A percentile compares a stretch with the other conserved stretches of the same genome.
Evolutionary conservation across 2,329 filamentous ascomycete species (phyloP).

Genomic region (Dothistroma septosporum): DNA sequence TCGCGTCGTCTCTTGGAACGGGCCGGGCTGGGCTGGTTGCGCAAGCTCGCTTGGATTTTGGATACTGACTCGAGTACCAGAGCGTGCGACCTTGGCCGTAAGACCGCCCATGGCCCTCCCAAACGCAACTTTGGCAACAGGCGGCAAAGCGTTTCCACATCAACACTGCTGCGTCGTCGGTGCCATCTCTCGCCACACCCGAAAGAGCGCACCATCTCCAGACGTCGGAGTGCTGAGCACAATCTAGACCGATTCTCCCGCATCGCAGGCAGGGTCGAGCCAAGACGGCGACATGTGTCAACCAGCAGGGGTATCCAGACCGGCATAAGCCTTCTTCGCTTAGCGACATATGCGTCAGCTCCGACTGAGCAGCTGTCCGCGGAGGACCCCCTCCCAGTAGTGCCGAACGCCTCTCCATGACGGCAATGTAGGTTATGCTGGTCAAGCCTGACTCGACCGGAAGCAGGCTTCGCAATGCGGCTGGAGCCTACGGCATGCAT

Average conservation of each 20-base stretch:
- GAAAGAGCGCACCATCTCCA: too few relatives aligned
- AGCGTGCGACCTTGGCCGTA: too few relatives aligned
- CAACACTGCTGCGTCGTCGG: too few relatives aligned
- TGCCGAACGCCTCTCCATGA: not conserved
- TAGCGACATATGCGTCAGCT: not conserved
- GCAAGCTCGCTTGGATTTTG: not conserved
- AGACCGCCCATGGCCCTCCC: too few relatives aligned
- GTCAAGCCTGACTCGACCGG: not conserved
- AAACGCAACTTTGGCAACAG: too few relatives aligned
- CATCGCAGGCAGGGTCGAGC: not conserved
- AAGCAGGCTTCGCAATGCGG: not conserved
- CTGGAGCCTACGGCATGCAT: not conserved
- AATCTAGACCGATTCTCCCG: not conserved
- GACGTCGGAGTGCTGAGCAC: too few relatives aligned
- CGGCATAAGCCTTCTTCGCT: not conserved
- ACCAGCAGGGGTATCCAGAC: not conserved
- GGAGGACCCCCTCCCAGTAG: not conserved
- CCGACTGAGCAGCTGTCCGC: not conserved
- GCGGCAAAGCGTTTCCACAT: too few relatives aligned
- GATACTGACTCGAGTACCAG: too few relatives aligned
- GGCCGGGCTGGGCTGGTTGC: not conserved
- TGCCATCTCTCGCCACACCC: too few relatives aligned
- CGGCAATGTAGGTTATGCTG: not conserved
- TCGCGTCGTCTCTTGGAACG: not conserved
- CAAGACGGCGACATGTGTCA: not conserved